Conservation (phyloP, 495 filamentous ascomycete genomes). For the Podospora australis region DNA sequence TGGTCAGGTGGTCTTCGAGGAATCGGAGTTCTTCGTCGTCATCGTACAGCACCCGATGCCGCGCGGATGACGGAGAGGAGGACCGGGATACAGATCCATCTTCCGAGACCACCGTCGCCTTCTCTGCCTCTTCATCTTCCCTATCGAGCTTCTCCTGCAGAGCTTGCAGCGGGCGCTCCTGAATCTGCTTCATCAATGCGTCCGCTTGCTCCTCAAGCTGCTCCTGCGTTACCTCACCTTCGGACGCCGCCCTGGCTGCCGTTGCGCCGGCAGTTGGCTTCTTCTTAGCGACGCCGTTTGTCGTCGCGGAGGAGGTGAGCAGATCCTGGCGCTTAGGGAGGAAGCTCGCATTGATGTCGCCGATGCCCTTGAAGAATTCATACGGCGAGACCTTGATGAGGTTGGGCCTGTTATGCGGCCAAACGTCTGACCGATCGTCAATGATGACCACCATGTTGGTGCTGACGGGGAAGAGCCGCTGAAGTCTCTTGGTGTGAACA, state of each 20-base stretch:
- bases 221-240: slow-evolving; percentile 61
- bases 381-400: slow-evolving; percentile 92
- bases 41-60: slow-evolving; percentile 77
- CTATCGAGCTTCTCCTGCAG: slow-evolving; percentile 84
- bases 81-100: slow-evolving; percentile 24
- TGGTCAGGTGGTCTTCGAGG: slow-evolving; percentile 65
- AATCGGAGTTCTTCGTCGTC: slow-evolving; percentile 73
- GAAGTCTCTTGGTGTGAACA: slow-evolving; percentile 79
- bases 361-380: slow-evolving; percentile 96
- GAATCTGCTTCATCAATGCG: slow-evolving; percentile 78
- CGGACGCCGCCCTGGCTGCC: slow-evolving; percentile 58
- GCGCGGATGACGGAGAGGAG: slow-evolving; percentile 37
- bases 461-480: slow-evolving; percentile 90
- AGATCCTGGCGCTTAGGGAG: slow-evolving; percentile 82
- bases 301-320: slow-evolving; percentile 29
- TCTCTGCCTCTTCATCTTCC: slow-evolving; percentile 62
- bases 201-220: slow-evolving; percentile 80
- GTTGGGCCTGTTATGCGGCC: slow-evolving; percentile 86
- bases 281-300: slow-evolving; percentile 14
- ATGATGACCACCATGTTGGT: slow-evolving; percentile 99
- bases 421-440: slow-evolving; percentile 96
- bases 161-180: slow-evolving; percentile 77
- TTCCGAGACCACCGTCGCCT: slow-evolving; percentile 35
- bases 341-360: slow-evolving; percentile 98
- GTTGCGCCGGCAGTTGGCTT: slow-evolving; percentile 11